A percentile compares a stretch with the other conserved stretches of the same genome.
Conservation (phyloP, 371 early-diverging fungal species). For the Sporodiniella umbellata region DNA sequence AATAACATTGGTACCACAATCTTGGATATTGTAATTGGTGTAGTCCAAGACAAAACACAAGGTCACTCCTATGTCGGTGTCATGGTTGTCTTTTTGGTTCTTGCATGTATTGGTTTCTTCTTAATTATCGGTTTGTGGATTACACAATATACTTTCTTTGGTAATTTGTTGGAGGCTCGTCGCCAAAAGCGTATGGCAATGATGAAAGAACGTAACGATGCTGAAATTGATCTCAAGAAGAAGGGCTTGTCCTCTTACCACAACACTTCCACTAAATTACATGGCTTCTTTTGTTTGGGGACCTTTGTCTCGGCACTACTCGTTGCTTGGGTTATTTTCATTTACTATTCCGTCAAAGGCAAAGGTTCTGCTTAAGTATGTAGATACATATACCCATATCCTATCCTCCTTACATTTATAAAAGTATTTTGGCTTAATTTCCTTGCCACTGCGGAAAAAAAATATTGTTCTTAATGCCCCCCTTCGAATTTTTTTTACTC, state of each 20-base stretch:
- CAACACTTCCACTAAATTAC: constrained; percentile 4
- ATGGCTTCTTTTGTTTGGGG: constrained; percentile 11
- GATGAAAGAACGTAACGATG: constrained; percentile 29
- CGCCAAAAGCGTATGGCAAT: constrained; percentile 17
- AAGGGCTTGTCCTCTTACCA: constrained; percentile 23
- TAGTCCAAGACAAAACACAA: constrained; percentile 52
- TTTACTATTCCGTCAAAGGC: constrained; percentile 22
- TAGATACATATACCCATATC: constrained; percentile 1
- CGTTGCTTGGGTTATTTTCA: constrained; percentile 30
- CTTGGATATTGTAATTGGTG: constrained; percentile 61
- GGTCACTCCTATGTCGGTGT: constrained; percentile 46
- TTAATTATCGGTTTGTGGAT: constrained; percentile 17
- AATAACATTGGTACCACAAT: constrained; percentile 63
- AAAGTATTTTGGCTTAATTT: too few species aligned
- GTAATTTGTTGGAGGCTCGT: constrained; percentile 22
- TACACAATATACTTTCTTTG: constrained; percentile 16
- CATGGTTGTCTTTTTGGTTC: constrained; percentile 47
- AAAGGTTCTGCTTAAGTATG: constrained; percentile 17
- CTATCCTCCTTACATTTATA: background rate
- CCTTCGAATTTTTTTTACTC: too few species aligned
- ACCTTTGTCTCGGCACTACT: constrained; percentile 12
- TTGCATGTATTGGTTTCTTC: constrained; percentile 24
- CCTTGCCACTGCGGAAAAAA: too few species aligned
- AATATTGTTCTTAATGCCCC: too few species aligned
- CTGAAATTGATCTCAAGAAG: constrained; percentile 17